Base-by-base conservation (phyloP, 78 protist species). In the Carpediemonas membranifera region DNA sequence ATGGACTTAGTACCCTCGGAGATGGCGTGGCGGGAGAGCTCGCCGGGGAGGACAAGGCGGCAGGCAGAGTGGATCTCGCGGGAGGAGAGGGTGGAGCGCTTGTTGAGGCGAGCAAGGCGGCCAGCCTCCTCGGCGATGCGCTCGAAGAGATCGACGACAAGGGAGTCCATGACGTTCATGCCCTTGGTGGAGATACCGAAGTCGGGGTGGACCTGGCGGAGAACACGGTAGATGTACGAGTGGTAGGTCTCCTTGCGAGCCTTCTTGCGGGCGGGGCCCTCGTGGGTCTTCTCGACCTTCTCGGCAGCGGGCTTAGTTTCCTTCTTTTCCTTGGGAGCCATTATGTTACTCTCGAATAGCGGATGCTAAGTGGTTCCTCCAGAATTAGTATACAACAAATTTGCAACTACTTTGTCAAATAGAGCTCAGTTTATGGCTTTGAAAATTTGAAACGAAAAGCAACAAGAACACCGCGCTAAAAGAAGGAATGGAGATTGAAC, bases 11-110 rank as follows among this genome's bases (percentile, higher is more conserved):
- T 81, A 35, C 90, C 94, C 76, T 87, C 88, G 59, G 85, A 72
- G 72, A 86, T 86, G 47, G 94, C 94, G 72, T 89, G 94, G 81
- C 86, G 86, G 55, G 94, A 89, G 16, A 89, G 84, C 75, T 89
- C 94, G 35, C 91, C 91, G 58, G 94, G 84, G n/a, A 89, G 80
- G 39, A 84, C 44, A 66, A 84, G 82, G 37, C 92, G 85, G 52
- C 82, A 88, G 27, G 92, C 89, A 7, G 85, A 78, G 77, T 87
- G 92, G 60, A 87, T 87, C 65, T 87, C 92, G 55, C 92, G 63
- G 27, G 76, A 58, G 13, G 68, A 35, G 7, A 71, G 68, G 30
- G 76, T 69, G n/a, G 51, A 53, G 43, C n/a, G 19, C 82, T 77
- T 76, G 85, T 82, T 89, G 86, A 78, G 76, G 56, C 77, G 75